Base-by-base conservation (phyloP, 805 yeast species). In the Brettanomyces sp. region DNA sequence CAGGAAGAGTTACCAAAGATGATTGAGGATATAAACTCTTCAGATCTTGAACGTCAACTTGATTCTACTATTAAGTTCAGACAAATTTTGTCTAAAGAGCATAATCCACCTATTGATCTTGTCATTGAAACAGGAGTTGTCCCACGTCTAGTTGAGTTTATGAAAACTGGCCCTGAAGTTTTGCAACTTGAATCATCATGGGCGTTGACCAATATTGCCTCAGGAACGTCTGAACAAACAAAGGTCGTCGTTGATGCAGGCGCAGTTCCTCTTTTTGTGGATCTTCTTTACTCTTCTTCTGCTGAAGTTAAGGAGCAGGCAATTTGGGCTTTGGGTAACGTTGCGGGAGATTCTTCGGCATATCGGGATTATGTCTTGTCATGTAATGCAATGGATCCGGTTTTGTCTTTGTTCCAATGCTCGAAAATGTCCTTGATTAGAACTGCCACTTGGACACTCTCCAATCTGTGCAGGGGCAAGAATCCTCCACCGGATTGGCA, bases 171-270 rank as follows among this genome's bases (percentile, higher is more conserved):
- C 54, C 86, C 90, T 3, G 89, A 86, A 58, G 79, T 85, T 74
- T 74, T 93, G 57, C 98, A 91, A 68, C 78, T 93, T 57, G 99
- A 93, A 71, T 96, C 98, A 11, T 97, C 99, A 7, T 93, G 99
- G 99, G 98, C 98, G n/a, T 76, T 93, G 56, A 93, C 99, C 43
- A 93, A 93, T 64, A 91, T 93, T 64, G 98, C 98, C 22, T 87
- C 96, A 4, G 99, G 99, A 52, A 72, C 83, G 44, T 79, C 95
- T 38, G 84, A 79, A 42, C 98, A 93, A 68, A 93, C 99, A 21
- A 77, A 76, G 57, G 82, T 82, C 39, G 98, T 93, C 46, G 93
- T 93, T 47, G 91, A 89, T 51, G 82, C 91, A 4, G 95, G 91
- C 45, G 98, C 98, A 0, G 95, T 93, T 39, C 98, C 98, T 18